Percentiles rank a stretch among this genome's conserved stretches.
Conservation (phyloP, 2,329 filamentous ascomycete genomes). For the Orbilia oligospora region DNA sequence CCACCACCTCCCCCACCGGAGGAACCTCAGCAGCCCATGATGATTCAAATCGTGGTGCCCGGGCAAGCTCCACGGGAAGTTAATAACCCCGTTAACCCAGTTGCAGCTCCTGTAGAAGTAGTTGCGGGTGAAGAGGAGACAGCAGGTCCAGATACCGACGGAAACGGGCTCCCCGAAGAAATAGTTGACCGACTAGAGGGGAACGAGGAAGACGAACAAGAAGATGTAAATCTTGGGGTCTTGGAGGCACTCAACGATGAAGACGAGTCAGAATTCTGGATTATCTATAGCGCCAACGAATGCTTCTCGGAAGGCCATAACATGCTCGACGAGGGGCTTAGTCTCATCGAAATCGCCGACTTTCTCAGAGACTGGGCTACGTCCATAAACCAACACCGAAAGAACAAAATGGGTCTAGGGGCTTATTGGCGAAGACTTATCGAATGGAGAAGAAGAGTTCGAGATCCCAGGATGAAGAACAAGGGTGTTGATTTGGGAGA, state of each 20-base stretch:
- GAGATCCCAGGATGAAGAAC: slow-evolving; percentile 50
- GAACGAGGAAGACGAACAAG: slow-evolving; percentile 1
- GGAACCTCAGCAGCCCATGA: slow-evolving; percentile 63
- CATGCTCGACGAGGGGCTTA: slow-evolving; percentile 42
- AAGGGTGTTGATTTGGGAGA: slow-evolving; percentile 50
- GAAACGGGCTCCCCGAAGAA: slow-evolving; percentile 45
- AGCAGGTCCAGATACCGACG: slow-evolving; percentile 67
- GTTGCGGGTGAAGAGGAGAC: slow-evolving; percentile 66
- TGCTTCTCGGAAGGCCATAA: slow-evolving; percentile 57
- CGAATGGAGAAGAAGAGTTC: slow-evolving; percentile 49
- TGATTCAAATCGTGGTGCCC: slow-evolving; percentile 59
- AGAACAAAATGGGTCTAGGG: slow-evolving; percentile 57
- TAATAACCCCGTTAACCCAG: slow-evolving; percentile 76
- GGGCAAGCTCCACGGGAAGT: slow-evolving; percentile 50
- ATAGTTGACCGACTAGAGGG: background rate
- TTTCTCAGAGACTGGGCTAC: slow-evolving; percentile 50
- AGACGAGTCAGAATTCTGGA: slow-evolving; percentile 55
- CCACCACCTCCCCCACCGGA: slow-evolving; percentile 70
- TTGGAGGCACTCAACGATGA: slow-evolving; percentile 34
- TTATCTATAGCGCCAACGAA: slow-evolving; percentile 47
- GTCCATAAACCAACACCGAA: slow-evolving; percentile 47
- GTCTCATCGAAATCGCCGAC: slow-evolving; percentile 50
- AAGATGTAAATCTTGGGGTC: slow-evolving; percentile 4
- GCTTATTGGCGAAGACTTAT: slow-evolving; percentile 53
- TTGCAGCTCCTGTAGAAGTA: slow-evolving; percentile 73